Percentiles rank a stretch among this genome's conserved stretches.
Conservation (phyloP, 768 basidiomycete species). For the Daedalea quercina region DNA sequence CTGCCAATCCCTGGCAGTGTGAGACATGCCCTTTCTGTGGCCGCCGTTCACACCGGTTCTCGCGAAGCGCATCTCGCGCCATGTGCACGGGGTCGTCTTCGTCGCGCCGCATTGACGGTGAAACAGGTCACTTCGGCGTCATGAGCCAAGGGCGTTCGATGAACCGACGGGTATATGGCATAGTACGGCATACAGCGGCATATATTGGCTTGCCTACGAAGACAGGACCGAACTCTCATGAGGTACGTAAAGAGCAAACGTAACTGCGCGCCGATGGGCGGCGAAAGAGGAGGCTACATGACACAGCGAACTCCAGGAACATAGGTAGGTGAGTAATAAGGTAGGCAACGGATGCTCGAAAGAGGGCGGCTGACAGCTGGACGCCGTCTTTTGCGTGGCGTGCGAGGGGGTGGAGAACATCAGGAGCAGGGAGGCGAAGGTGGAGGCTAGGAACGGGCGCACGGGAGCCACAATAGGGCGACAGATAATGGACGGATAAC, state of each 20-base stretch:
- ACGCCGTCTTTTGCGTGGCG: conserved; percentile 2
- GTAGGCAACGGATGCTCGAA: neutral
- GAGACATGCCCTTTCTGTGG: neutral
- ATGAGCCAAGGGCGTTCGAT: too few relatives aligned
- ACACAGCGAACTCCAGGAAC: neutral
- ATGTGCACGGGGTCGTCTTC: neutral
- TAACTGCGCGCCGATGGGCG: neutral
- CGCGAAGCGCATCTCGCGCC: neutral
- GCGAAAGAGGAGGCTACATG: neutral
- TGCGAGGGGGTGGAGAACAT: neutral
- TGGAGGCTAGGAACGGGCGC: neutral
- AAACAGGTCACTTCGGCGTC: neutral
- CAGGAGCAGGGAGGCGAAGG: neutral
- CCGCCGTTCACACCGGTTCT: neutral
- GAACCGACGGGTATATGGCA: neutral
- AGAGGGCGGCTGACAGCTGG: conserved; percentile 2
- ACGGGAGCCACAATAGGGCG: neutral
- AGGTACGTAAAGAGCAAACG: neutral
- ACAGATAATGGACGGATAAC: neutral
- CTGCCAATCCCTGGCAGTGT: neutral
- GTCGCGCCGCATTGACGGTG: neutral
- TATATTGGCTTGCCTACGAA: neutral
- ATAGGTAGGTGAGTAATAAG: neutral
- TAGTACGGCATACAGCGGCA: neutral
- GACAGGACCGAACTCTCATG: neutral